Evolutionary conservation across 2,329 filamentous ascomycete genomes (phyloP).

Genomic region (Verticillium klebahnii): DNA sequence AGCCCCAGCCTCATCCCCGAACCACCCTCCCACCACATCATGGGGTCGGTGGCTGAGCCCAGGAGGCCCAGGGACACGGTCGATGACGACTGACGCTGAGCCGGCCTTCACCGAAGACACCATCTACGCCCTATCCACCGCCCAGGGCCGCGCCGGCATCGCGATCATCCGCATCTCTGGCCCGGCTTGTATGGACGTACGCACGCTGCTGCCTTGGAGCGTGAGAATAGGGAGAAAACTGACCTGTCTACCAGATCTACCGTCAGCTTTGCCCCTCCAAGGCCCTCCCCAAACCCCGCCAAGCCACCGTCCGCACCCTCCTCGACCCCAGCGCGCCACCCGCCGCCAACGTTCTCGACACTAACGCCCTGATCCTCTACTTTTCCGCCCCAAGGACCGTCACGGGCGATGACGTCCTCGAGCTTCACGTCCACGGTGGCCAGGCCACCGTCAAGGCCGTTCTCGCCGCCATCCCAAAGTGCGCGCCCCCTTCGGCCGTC

Average conservation of each 20-base stretch:
- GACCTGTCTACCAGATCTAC: conserved; percentile 37
- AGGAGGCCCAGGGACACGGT: not conserved
- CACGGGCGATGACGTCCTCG: conserved; percentile 88
- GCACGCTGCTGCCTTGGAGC: conserved; percentile 8
- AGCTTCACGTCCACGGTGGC: conserved; percentile 92
- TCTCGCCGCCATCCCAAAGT: conserved; percentile 66
- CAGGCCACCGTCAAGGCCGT: conserved; percentile 85
- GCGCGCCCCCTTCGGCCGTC: conserved; percentile 16
- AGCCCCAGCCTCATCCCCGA: not conserved
- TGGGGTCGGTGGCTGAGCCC: not conserved
- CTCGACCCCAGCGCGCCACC: conserved; percentile 42
- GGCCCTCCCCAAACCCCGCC: conserved; percentile 39
- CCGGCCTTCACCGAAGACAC: conserved; percentile 45
- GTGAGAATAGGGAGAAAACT: not conserved
- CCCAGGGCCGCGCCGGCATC: conserved; percentile 80
- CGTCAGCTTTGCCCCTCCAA: conserved; percentile 43
- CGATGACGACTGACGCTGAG: not conserved
- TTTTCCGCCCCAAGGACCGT: conserved; percentile 79
- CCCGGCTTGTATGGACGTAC: conserved; percentile 63
- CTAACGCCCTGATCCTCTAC: conserved; percentile 74
- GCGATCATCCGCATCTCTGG: conserved; percentile 87
- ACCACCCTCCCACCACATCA: not conserved
- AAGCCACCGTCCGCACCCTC: conserved; percentile 71
- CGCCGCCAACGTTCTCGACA: conserved; percentile 60
- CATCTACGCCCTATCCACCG: conserved; percentile 90